Percentiles rank a stretch among this genome's conserved stretches.
These are phyloP conservation scores for Dovyalis caffra DNA, from an alignment of 345 rosid genomes.

Conservation along the genomic window DNA sequence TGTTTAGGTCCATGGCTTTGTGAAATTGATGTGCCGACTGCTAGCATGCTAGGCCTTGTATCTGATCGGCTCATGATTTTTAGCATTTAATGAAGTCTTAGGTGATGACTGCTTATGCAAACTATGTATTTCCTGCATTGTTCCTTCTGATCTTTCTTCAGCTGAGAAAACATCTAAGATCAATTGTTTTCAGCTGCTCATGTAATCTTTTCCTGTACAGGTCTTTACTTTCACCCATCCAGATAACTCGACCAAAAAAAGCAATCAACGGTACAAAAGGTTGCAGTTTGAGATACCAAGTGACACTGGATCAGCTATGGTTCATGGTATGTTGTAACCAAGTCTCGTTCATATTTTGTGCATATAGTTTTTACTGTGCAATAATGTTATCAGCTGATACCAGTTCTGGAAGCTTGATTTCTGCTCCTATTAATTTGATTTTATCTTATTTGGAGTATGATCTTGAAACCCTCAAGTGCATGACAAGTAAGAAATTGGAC, in stretches of 20 bases:
- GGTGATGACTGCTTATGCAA: neutral
- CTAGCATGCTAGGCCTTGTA: neutral
- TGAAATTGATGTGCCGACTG: neutral
- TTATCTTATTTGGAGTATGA: neutral
- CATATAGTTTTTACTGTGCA: neutral
- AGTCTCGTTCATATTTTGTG: neutral
- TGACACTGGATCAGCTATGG: conserved; percentile 78
- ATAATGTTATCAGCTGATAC: neutral
- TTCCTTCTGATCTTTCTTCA: neutral
- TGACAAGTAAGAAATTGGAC: neutral
- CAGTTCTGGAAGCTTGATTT: neutral
- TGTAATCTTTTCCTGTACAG: conserved; percentile 34
- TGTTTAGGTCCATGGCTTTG: conserved; percentile 1
- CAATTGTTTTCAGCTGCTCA: conserved; percentile 8
- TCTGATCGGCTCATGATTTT: neutral
- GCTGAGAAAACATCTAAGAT: neutral
- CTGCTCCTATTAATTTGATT: neutral
- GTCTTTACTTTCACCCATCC: conserved; percentile 95
- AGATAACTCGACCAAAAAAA: conserved; percentile 47
- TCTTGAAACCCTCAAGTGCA: neutral
- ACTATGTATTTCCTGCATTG: neutral
- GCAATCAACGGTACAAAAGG: conserved; percentile 78
- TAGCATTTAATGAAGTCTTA: conserved; percentile 5
- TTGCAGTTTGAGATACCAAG: conserved; percentile 65
- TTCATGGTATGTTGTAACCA: conserved; percentile 62